A percentile compares a stretch with the other conserved stretches of the same genome.
Conservation (phyloP, 352 stramenopile genomes). For the Thraustochytrium striatum region DNA sequence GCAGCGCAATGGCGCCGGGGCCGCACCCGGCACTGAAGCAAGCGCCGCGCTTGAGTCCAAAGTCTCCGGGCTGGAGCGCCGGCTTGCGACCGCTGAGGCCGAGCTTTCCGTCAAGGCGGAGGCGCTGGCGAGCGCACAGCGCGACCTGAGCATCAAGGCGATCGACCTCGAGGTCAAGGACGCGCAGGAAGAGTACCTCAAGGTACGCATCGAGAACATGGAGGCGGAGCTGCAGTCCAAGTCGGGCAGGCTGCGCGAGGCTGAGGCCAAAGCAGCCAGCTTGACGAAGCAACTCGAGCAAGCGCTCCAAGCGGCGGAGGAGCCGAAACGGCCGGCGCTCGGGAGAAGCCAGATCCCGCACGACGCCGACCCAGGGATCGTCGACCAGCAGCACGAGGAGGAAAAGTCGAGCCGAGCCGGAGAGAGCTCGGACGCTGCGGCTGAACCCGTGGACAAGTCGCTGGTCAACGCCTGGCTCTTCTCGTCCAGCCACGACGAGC, state of each 20-base stretch:
- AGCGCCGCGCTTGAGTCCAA: neutral
- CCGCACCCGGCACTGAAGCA: neutral
- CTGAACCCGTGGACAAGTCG: neutral
- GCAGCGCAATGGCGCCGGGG: too few relatives aligned
- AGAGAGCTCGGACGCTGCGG: neutral
- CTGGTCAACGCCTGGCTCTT: conserved; percentile 17
- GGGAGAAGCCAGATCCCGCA: neutral
- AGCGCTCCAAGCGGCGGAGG: neutral
- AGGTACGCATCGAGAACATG: conserved; percentile 45
- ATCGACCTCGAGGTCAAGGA: conserved; percentile 44
- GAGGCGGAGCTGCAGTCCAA: conserved; percentile 21
- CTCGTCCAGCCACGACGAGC: neutral
- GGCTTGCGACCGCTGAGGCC: neutral
- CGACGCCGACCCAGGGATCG: neutral
- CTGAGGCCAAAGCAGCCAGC: neutral
- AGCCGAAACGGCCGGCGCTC: neutral
- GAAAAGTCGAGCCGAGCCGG: neutral
- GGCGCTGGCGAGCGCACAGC: neutral
- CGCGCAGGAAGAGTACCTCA: conserved; percentile 36
- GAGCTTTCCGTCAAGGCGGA: neutral
- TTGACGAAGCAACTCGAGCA: neutral
- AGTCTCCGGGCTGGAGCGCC: neutral
- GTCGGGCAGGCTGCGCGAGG: neutral
- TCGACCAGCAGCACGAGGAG: neutral
- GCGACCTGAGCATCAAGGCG: conserved; percentile 30